These are phyloP conservation scores for Exophiala oligosperma DNA, from an alignment of 2,329 filamentous ascomycete species.

Conservation along the genomic window DNA sequence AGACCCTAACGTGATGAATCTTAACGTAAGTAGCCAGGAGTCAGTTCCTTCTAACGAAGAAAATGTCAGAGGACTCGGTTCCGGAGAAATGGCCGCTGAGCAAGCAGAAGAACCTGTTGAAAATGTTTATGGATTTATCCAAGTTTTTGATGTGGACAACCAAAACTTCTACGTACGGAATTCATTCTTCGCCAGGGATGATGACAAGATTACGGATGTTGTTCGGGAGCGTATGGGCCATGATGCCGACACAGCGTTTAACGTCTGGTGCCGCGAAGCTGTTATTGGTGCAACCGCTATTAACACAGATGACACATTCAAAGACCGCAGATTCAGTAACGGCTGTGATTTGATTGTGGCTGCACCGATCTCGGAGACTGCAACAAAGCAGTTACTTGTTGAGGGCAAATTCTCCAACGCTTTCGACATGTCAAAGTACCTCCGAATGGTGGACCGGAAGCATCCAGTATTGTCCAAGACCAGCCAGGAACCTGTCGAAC, in stretches of 20 bases:
- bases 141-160: slow-evolving; percentile 53
- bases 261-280: slow-evolving; percentile 42
- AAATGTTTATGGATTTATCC: slow-evolving; percentile 50
- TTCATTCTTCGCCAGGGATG: slow-evolving; percentile 43
- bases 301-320: slow-evolving; percentile 29
- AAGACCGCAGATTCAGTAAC: slow-evolving; percentile 33
- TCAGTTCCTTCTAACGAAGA: slow-evolving; percentile 4
- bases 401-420: slow-evolving; percentile 33
- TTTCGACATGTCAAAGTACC: slow-evolving; percentile 14
- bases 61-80: slow-evolving; percentile 3
- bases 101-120: slow-evolving; percentile 7
- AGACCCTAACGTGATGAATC: not conserved
- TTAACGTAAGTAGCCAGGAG: too few relatives aligned
- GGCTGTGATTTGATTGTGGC: slow-evolving; percentile 44
- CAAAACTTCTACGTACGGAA: slow-evolving; percentile 43
- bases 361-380: slow-evolving; percentile 40
- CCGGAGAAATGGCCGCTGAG: slow-evolving; percentile 6
- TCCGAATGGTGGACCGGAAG: slow-evolving; percentile 24
- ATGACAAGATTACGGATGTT: slow-evolving; percentile 41
- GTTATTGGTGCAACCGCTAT: slow-evolving; percentile 38
- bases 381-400: slow-evolving; percentile 24
- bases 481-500: slow-evolving; percentile 39
- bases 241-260: slow-evolving; percentile 41
- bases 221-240: slow-evolving; percentile 42
- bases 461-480: slow-evolving; percentile 25